A percentile compares a stretch with the other conserved stretches of the same genome.
Conservation (phyloP, 306 rosid species). For the Arachis stenosperma region DNA sequence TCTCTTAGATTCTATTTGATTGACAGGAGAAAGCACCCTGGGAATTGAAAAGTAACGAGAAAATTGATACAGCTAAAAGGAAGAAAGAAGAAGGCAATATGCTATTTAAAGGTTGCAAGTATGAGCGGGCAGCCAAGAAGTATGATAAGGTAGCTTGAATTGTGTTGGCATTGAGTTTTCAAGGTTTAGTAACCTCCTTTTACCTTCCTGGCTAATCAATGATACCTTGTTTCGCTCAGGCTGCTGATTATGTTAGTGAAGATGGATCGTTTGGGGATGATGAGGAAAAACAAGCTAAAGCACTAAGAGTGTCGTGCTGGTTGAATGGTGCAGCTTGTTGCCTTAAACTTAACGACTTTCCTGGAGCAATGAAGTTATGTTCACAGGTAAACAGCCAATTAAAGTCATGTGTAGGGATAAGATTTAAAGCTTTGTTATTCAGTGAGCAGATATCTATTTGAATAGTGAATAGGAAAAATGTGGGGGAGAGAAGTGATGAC, state of each 20-base stretch:
- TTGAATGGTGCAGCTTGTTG: conserved; percentile 76
- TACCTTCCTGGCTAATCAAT: conserved; percentile 6
- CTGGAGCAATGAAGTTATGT: conserved; percentile 61
- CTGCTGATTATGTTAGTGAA: conserved; percentile 62
- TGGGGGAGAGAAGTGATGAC: conserved; percentile 18
- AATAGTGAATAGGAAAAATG: conserved; percentile 5
- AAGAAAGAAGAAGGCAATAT: conserved; percentile 79
- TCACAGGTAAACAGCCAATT: conserved; percentile 57
- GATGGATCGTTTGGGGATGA: conserved; percentile 55
- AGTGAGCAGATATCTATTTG: neutral
- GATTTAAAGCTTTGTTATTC: conserved; percentile 9
- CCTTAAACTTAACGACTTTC: conserved; percentile 66
- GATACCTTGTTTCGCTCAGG: conserved; percentile 48
- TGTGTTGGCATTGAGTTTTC: conserved; percentile 17
- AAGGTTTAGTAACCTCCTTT: conserved; percentile 15
- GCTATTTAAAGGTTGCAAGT: conserved; percentile 57
- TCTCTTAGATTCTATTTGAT: conserved; percentile 25
- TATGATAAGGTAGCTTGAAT: conserved; percentile 60
- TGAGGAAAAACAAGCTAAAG: conserved; percentile 53
- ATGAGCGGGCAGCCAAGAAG: conserved; percentile 58
- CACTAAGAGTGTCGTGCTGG: conserved; percentile 65
- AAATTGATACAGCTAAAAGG: conserved; percentile 62
- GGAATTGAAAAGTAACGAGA: conserved; percentile 64
- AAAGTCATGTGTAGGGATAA: conserved; percentile 1
- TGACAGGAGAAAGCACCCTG: conserved; percentile 69